Percentiles rank a stretch among this genome's conserved stretches.
Conservation (phyloP, 352 stramenopile species). For the Phytopythium chamaehyphon region DNA sequence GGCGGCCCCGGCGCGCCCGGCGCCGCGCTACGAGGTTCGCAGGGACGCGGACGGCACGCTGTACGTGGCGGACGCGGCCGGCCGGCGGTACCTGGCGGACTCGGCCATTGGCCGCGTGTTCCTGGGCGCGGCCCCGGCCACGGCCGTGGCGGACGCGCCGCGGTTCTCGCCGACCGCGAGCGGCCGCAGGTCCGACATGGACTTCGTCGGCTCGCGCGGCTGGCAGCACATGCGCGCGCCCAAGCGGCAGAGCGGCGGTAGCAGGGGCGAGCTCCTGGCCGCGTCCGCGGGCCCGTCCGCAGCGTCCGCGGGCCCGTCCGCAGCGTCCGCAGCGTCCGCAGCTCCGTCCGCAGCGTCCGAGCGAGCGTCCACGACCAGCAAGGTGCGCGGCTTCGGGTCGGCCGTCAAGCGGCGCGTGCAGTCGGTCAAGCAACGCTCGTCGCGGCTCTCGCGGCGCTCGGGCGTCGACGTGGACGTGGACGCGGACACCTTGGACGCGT, state of each 20-base stretch:
- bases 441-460: constrained; percentile 7
- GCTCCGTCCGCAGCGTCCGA: neutral
- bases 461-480: constrained; percentile 8
- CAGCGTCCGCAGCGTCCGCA: no score
- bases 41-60: constrained; percentile 29
- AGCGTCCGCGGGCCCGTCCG: no score
- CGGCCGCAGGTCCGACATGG: constrained; percentile 26
- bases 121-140: constrained; percentile 13
- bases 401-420: constrained; percentile 22
- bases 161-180: neutral
- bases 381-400: constrained; percentile 17
- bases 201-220: constrained; percentile 21
- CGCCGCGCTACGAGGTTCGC: constrained; percentile 31
- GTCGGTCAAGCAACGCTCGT: constrained; percentile 18
- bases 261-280: neutral
- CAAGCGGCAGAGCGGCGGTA: constrained; percentile 5
- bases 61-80: constrained; percentile 36
- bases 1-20: constrained; percentile 31
- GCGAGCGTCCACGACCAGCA: neutral
- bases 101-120: constrained; percentile 48
- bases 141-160: neutral
- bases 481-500: constrained; percentile 12
- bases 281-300: neutral
- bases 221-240: constrained; percentile 8
- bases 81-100: constrained; percentile 36